Evolutionary conservation across 2,329 filamentous ascomycete species (phyloP).

Genomic region (Orbilia brochopaga): DNA sequence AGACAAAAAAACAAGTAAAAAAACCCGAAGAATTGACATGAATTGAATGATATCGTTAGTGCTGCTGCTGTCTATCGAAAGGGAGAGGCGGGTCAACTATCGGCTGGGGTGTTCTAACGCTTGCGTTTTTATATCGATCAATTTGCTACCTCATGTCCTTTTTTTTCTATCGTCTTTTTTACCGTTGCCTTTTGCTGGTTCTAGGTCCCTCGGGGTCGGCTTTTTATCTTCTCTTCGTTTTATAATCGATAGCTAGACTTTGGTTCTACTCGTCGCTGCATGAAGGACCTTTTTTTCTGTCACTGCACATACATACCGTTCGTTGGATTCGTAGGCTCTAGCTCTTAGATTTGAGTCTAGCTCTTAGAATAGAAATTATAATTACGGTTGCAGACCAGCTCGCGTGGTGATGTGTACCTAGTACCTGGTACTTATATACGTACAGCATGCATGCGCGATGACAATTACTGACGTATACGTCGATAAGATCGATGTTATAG

Average conservation of each 20-base stretch:
- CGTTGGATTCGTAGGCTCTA: background rate
- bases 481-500: too few species aligned
- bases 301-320: background rate
- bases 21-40: background rate
- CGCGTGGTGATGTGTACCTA: too few species aligned
- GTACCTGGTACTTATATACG: too few species aligned
- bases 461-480: too few species aligned
- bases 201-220: background rate
- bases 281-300: background rate
- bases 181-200: conserved; percentile 1
- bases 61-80: background rate
- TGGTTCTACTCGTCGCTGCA: background rate
- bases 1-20: conserved; percentile 6
- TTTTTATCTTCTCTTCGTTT: background rate
- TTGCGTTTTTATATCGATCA: conserved; percentile 14
- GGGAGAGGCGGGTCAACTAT: conserved; percentile 2
- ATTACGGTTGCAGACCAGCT: too few species aligned
- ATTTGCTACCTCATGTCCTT: conserved; percentile 35
- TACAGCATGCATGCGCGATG: too few species aligned
- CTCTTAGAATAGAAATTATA: too few species aligned
- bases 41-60: background rate
- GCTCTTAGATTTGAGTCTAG: background rate
- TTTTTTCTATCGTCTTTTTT: conserved; percentile 21
- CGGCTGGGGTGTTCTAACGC: conserved; percentile 11
- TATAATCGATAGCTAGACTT: conserved; percentile 4